Conservation (phyloP, 1,139 yeast species). For the Lodderomyces oxycetoniae region DNA sequence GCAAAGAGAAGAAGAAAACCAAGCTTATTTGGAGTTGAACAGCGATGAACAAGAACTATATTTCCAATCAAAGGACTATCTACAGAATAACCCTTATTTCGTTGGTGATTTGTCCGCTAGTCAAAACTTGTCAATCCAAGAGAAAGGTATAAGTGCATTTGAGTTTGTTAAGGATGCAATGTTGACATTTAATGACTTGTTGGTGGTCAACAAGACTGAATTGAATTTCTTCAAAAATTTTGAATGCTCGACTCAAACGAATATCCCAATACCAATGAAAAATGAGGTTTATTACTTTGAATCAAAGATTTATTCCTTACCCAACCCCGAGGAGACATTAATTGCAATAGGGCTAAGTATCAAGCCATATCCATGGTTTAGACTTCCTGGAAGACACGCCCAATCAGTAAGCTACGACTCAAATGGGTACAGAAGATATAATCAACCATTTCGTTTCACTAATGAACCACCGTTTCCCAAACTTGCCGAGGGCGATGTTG, state of each 20-base stretch:
- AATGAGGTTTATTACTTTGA: conserved; percentile 93
- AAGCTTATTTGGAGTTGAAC: conserved; percentile 53
- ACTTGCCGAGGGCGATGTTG: conserved; percentile 54
- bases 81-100: conserved; percentile 53
- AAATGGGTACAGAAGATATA: conserved; percentile 46
- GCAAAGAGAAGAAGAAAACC: conserved; percentile 57
- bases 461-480: conserved; percentile 42
- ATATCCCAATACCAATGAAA: conserved; percentile 78
- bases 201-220: conserved; percentile 71
- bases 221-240: conserved; percentile 66
- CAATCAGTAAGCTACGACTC: conserved; percentile 50
- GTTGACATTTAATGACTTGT: conserved; percentile 53
- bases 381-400: conserved; percentile 54
- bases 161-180: conserved; percentile 74
- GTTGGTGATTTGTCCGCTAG: conserved; percentile 41
- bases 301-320: conserved; percentile 56
- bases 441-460: conserved; percentile 44
- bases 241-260: conserved; percentile 77
- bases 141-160: conserved; percentile 92
- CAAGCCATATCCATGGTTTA: conserved; percentile 55
- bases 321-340: conserved; percentile 47
- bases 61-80: conserved; percentile 59
- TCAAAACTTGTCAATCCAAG: conserved; percentile 67
- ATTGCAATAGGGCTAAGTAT: conserved; percentile 46
- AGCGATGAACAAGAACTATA: conserved; percentile 80